These are phyloP conservation scores for Candida germanica DNA, from an alignment of 805 yeast species.

Conservation along the genomic window DNA sequence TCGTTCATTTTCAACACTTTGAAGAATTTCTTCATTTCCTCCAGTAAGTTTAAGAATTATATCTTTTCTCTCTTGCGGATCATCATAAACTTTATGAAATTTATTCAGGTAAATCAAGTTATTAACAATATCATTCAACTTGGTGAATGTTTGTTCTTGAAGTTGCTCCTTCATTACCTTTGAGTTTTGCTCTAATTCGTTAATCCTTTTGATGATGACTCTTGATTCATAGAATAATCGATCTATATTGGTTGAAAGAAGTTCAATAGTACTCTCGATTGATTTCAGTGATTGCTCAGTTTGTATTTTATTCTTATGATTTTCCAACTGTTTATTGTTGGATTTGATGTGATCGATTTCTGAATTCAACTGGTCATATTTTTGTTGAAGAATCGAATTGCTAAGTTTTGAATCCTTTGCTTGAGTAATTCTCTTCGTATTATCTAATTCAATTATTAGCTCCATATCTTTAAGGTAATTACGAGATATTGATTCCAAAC, in stretches of 20 bases:
- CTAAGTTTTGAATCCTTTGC: conserved; percentile 9
- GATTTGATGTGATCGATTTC: conserved; percentile 29
- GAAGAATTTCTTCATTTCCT: conserved; percentile 9
- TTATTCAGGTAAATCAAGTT: conserved; percentile 26
- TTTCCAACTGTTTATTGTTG: conserved; percentile 24
- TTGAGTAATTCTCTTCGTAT: conserved; percentile 14
- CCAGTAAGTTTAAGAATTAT: conserved; percentile 29
- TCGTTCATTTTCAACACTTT: conserved; percentile 4
- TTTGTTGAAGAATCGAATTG: conserved; percentile 14
- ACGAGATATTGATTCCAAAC: conserved; percentile 8
- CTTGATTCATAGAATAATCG: conserved; percentile 39
- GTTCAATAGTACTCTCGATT: conserved; percentile 27
- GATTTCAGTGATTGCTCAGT: conserved; percentile 28
- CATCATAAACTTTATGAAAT: conserved; percentile 29
- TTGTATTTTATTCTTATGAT: conserved; percentile 20
- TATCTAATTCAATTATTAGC: conserved; percentile 20
- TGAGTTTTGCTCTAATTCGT: conserved; percentile 37
- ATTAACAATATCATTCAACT: conserved; percentile 24
- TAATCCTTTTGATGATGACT: conserved; percentile 37
- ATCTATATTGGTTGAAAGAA: conserved; percentile 34
- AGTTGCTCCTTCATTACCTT: conserved; percentile 26
- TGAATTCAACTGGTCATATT: conserved; percentile 26
- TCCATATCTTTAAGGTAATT: conserved; percentile 10
- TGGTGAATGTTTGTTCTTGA: conserved; percentile 24
- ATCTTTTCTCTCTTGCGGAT: conserved; percentile 25